Conservation (phyloP, 371 early-diverging fungal genomes). For the Mortierella sp. region DNA sequence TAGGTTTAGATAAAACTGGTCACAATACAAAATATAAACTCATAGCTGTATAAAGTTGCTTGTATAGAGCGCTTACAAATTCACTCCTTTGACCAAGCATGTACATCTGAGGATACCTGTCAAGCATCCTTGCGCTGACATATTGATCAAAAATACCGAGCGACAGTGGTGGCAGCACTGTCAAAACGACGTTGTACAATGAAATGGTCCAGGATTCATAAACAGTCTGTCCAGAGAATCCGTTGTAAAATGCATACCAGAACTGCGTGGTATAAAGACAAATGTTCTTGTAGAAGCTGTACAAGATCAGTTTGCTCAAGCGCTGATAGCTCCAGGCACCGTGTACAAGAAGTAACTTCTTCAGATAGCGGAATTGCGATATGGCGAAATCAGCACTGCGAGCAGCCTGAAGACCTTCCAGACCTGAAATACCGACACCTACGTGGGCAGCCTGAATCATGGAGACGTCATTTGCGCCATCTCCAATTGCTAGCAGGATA, state of each 20-base stretch:
- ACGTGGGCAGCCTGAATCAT: constrained; percentile 99
- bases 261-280: constrained; percentile 97
- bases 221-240: constrained; percentile 92
- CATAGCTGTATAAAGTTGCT: too few relatives aligned
- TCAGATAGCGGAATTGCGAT: constrained; percentile 91
- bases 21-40: too few relatives aligned
- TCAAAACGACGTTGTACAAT: constrained; percentile 91
- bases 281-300: constrained; percentile 97
- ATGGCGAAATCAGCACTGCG: constrained; percentile 97
- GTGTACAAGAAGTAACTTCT: constrained; percentile 92
- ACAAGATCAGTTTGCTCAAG: constrained; percentile 88
- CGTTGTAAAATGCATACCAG: constrained; percentile 95
- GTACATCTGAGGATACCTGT: constrained; percentile 97
- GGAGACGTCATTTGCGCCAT: constrained; percentile 99
- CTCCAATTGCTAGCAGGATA: constrained; percentile 92
- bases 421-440: constrained; percentile 96
- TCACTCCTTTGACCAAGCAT: constrained; percentile 90
- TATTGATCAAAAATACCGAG: constrained; percentile 96
- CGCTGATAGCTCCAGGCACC: constrained; percentile 96
- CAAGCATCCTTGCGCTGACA: constrained; percentile 91
- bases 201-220: constrained; percentile 97
- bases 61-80: constrained; percentile 65
- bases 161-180: constrained; percentile 89
- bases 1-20: too few relatives aligned
- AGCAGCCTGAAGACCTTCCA: constrained; percentile 98